phyloP scores from a whole-genome alignment of 352 stramenopile species.

The Peronospora destructor region DNA sequence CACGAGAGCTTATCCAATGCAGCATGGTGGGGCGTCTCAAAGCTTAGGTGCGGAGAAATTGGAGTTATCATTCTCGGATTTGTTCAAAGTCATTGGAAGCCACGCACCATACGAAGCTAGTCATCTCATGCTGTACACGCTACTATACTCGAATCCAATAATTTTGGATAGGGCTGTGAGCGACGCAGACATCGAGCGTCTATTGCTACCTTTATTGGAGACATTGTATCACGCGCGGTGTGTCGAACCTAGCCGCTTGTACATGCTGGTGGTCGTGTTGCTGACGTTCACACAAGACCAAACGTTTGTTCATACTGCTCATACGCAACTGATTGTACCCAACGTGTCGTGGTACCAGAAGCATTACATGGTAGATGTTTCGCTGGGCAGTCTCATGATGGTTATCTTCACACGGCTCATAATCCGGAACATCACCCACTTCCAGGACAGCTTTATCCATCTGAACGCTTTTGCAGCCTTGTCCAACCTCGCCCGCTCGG shows the following conservation, averaged over 20 bases:
- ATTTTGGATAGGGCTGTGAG: constrained; percentile 42
- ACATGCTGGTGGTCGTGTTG: constrained; percentile 67
- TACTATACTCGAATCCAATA: constrained; percentile 59
- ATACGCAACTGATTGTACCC: constrained; percentile 51
- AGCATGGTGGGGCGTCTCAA: constrained; percentile 4
- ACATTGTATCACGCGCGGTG: constrained; percentile 62
- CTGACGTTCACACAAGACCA: constrained; percentile 60
- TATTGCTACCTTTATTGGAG: constrained; percentile 64
- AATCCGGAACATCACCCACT: constrained; percentile 72
- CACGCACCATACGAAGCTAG: constrained; percentile 58
- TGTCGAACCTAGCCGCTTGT: constrained; percentile 56
- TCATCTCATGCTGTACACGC: constrained; percentile 67
- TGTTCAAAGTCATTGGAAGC: constrained; percentile 46
- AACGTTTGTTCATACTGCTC: constrained; percentile 52
- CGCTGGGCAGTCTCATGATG: constrained; percentile 65
- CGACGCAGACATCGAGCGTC: constrained; percentile 36
- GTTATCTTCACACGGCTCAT: constrained; percentile 73
- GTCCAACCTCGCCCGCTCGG: constrained; percentile 65
- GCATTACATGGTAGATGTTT: constrained; percentile 71
- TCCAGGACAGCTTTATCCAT: constrained; percentile 76
- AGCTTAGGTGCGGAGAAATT: constrained; percentile 18
- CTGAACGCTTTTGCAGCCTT: constrained; percentile 64
- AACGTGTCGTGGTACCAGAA: constrained; percentile 73
- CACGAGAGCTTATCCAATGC: constrained; percentile 16
- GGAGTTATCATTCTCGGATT: constrained; percentile 39